Base-by-base conservation (phyloP, 2,329 filamentous ascomycete genomes). In the Hypoxylon sp. region DNA sequence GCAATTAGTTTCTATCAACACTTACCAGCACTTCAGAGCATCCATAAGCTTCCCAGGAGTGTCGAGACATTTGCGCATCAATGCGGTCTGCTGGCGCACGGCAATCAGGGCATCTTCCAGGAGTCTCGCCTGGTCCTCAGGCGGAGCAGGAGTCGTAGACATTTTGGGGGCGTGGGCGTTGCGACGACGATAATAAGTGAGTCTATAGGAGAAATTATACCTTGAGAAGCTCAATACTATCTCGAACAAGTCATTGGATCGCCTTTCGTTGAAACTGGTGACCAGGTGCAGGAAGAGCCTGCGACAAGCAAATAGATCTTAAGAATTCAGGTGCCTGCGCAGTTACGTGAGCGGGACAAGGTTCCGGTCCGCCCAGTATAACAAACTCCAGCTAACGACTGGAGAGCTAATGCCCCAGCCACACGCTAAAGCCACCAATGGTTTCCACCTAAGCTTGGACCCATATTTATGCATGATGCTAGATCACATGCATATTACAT, bases 41-140 rank as follows among this genome's bases (percentile, higher is more conserved):
- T 99, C 96, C 96, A 99, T 99, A 73, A 99, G 90, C 87, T 99
- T 99, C 72, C 96, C 95, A 5, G 96, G 94, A 9, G 93, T 97
- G 80, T 99, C 97, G 68, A 99, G 87, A 77, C 94, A 98, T 85
- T 97, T 95, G 84, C 95, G 94, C 96, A 99, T 99, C 79, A 97
- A 87, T 77, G 90, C 89, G 65, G 95, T 96, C 88, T 99, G 97
- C 83, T 98, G 95, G 83, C 95, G 93, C 82, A 99, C 97, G 57
- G 97, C 95, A 68, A 92, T 89, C 82, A 98, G 85, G 77, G 97
- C 96, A 91, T 99, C 96, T 84, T 99, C 96, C 75, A 99, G 91
- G 84, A 99, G 89, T 77, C 94, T 92, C 77, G 93, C 93, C 88
- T 91, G 92, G 82, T 94, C 92, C 82, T 94, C 92, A 73, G 90